Percentiles rank a stretch among this genome's conserved stretches.
These are phyloP conservation scores for Lodderomyces beijingensis DNA, from an alignment of 1,139 yeast species.

Conservation along the genomic window DNA sequence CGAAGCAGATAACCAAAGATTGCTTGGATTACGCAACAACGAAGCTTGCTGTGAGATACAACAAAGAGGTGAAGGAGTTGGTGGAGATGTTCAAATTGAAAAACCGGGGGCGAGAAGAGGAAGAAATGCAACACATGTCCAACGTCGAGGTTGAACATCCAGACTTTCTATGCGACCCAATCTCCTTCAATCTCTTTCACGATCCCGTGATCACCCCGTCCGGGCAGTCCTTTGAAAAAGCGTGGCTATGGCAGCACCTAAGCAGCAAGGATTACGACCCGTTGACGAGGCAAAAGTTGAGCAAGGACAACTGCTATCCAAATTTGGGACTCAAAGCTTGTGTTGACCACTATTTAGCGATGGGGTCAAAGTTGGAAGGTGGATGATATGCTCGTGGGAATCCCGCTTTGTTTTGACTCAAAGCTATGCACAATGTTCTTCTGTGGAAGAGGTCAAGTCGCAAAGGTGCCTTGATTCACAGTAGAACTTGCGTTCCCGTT, in stretches of 20 bases:
- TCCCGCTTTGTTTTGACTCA: too few species aligned
- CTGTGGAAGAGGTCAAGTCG: too few species aligned
- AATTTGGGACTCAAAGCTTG: slow-evolving; percentile 14
- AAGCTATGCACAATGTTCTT: too few species aligned
- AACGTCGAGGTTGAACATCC: slow-evolving; percentile 27
- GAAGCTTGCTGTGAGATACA: slow-evolving; percentile 17
- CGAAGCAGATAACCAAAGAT: slow-evolving; percentile 13
- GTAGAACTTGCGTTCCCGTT: too few species aligned
- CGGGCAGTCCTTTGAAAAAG: slow-evolving; percentile 43
- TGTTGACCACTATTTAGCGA: slow-evolving; percentile 8
- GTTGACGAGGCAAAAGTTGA: slow-evolving; percentile 22
- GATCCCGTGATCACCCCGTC: slow-evolving; percentile 46
- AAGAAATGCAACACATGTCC: slow-evolving; percentile 2
- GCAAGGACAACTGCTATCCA: slow-evolving; percentile 18
- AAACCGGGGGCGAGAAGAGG: slow-evolving; percentile 15
- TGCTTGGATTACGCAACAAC: slow-evolving; percentile 18
- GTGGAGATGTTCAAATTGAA: slow-evolving; percentile 16
- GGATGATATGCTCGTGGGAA: too few species aligned
- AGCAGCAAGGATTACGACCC: slow-evolving; percentile 37
- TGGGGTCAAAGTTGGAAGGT: too few species aligned
- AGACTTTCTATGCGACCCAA: slow-evolving; percentile 43
- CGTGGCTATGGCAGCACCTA: slow-evolving; percentile 36
- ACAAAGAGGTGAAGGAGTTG: slow-evolving; percentile 20
- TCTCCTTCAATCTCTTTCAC: slow-evolving; percentile 38
- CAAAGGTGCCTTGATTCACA: too few species aligned